Conservation (phyloP, 2,329 filamentous ascomycete species). For the Neoarthrinium moseri region DNA sequence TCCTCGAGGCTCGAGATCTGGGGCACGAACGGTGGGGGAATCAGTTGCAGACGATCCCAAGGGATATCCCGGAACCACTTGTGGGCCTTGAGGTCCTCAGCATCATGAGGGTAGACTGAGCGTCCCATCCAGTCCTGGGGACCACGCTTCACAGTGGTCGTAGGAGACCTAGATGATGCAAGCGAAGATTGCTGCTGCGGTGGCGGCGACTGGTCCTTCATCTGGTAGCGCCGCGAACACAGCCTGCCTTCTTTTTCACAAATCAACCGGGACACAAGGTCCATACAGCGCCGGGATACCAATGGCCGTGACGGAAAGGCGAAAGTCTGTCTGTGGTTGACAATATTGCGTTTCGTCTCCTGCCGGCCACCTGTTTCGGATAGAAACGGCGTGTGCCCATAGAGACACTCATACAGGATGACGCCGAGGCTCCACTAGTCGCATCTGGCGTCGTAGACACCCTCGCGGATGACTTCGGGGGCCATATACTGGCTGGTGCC, state of each 20-base stretch:
- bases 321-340: slow-evolving; percentile 70
- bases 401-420: slow-evolving; percentile 92
- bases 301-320: slow-evolving; percentile 66
- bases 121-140: slow-evolving; percentile 37
- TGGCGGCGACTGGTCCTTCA: slow-evolving; percentile 52
- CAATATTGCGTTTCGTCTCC: slow-evolving; percentile 81
- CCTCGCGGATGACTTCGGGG: slow-evolving; percentile 82
- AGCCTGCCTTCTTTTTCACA: slow-evolving; percentile 74
- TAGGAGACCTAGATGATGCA: no score
- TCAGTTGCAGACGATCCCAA: slow-evolving; percentile 73
- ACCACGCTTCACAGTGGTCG: slow-evolving; percentile 24
- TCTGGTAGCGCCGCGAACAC: slow-evolving; percentile 71
- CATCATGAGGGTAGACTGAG: slow-evolving; percentile 81
- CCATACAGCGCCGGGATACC: slow-evolving; percentile 70
- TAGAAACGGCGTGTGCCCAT: slow-evolving; percentile 87
- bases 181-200: no score
- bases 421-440: slow-evolving; percentile 97
- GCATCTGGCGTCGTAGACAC: slow-evolving; percentile 86
- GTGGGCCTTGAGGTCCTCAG: slow-evolving; percentile 85
- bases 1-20: slow-evolving; percentile 66
- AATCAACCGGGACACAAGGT: slow-evolving; percentile 72
- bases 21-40: slow-evolving; percentile 77
- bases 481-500: slow-evolving; percentile 99
- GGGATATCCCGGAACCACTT: slow-evolving; percentile 78
- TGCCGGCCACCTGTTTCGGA: slow-evolving; percentile 70